Percentiles rank a stretch among this genome's conserved stretches.
These are phyloP conservation scores for Colletotrichum higginsianum DNA, from an alignment of 2,329 filamentous ascomycete species.

Conservation along the genomic window DNA sequence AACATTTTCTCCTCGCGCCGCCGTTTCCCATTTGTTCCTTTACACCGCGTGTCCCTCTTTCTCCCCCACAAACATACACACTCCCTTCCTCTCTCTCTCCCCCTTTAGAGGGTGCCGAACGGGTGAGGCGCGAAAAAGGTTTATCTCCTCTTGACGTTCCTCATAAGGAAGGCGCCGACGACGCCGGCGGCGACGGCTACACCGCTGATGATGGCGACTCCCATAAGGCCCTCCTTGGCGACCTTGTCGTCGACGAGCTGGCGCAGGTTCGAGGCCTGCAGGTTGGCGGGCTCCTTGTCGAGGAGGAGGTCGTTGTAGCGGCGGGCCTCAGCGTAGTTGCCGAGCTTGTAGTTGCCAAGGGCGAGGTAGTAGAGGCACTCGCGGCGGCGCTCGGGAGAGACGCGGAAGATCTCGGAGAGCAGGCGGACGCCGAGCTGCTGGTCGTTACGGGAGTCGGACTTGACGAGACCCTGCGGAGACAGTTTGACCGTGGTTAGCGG, in stretches of 20 bases:
- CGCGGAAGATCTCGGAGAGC: conserved; percentile 96
- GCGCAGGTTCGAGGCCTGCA: conserved; percentile 90
- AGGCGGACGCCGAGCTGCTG: conserved; percentile 96
- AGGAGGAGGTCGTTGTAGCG: conserved; percentile 94
- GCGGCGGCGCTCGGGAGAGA: conserved; percentile 90
- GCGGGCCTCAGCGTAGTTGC: conserved; percentile 95
- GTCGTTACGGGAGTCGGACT: conserved; percentile 86
- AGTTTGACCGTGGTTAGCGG: neutral
- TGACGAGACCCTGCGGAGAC: conserved; percentile 81
- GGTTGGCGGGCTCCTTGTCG: conserved; percentile 90
- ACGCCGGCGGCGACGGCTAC: conserved; percentile 94
- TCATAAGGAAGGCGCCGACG: conserved; percentile 88
- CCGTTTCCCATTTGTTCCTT: neutral
- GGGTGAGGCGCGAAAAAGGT: too few relatives aligned
- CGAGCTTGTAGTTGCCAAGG: conserved; percentile 97
- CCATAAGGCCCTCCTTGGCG: conserved; percentile 92
- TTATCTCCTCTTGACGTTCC: conserved; percentile 76
- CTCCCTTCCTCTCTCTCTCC: neutral
- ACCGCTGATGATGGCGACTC: conserved; percentile 94
- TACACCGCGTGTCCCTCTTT: neutral
- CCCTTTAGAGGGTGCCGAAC: neutral
- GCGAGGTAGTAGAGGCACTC: conserved; percentile 99
- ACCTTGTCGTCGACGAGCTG: conserved; percentile 96
- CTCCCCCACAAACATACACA: neutral
- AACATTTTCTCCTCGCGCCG: neutral